Percentiles rank a stretch among this genome's conserved stretches.
phyloP scores from a whole-genome alignment of 257 asterid genomes.

The Lycium barbarum region DNA sequence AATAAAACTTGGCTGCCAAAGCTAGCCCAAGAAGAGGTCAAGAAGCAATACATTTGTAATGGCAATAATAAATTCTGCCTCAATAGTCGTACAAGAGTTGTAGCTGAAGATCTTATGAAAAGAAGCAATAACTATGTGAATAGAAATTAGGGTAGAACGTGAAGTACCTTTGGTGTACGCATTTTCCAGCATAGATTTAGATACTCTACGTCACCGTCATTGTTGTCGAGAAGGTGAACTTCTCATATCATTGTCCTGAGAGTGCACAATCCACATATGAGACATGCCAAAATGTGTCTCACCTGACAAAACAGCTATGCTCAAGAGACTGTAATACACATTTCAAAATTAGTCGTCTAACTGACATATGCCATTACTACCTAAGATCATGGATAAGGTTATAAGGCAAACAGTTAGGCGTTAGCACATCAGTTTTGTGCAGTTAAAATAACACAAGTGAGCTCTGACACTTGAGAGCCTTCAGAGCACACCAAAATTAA shows the following conservation, averaged over 20 bases:
- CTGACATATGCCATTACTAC: slow-evolving; percentile 3
- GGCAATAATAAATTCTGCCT: slow-evolving; percentile 24
- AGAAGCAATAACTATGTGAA: neutral
- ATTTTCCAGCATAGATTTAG: slow-evolving; percentile 17
- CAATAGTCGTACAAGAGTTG: neutral
- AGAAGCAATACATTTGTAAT: neutral
- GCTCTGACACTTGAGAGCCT: slow-evolving; percentile 10
- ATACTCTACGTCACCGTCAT: neutral
- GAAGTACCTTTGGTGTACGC: neutral
- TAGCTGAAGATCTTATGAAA: neutral
- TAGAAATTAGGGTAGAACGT: neutral
- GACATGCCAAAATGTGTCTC: slow-evolving; percentile 4
- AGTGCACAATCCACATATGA: neutral
- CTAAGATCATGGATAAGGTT: neutral
- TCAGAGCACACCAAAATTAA: slow-evolving; percentile 6
- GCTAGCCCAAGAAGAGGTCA: slow-evolving; percentile 24
- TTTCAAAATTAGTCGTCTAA: neutral
- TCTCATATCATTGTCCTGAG: neutral
- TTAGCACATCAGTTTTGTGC: neutral
- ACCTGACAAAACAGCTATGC: slow-evolving; percentile 4
- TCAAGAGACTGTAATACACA: neutral
- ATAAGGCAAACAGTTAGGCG: neutral
- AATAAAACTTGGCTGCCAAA: neutral
- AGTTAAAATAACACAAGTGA: neutral
- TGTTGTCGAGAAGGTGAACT: neutral